phyloP scores from a whole-genome alignment of 2,329 filamentous ascomycete genomes.

The Colletotrichum destructivum region DNA sequence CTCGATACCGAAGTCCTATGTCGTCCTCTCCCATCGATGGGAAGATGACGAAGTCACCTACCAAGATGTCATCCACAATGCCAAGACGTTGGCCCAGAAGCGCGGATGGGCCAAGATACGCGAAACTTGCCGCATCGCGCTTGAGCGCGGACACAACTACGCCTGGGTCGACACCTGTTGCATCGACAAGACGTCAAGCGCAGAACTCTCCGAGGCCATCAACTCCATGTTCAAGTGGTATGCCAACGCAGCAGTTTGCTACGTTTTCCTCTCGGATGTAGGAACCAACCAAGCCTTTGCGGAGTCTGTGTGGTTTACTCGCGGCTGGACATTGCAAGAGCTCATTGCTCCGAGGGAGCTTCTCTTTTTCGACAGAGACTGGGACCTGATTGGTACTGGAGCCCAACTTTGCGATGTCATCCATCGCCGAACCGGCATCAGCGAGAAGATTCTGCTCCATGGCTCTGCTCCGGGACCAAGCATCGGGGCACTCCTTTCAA shows the following conservation, averaged over 20 bases:
- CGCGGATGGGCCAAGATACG: background rate
- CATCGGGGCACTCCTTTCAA: background rate
- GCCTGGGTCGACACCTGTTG: slow-evolving; percentile 2
- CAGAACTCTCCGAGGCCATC: background rate
- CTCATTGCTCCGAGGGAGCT: background rate
- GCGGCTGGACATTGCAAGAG: slow-evolving; percentile 5
- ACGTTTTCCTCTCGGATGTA: background rate
- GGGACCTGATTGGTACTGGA: background rate
- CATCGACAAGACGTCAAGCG: slow-evolving; percentile 2
- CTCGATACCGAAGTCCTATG: background rate
- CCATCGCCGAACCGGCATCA: background rate
- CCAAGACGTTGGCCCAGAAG: background rate
- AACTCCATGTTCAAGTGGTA: slow-evolving; percentile 14
- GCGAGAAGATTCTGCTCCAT: background rate
- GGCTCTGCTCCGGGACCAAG: background rate
- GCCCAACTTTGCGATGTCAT: background rate
- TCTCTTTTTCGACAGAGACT: background rate
- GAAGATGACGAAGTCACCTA: slow-evolving; percentile 4
- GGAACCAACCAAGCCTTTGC: background rate
- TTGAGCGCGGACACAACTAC: background rate
- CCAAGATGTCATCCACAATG: background rate
- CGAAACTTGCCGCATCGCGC: background rate
- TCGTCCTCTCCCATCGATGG: slow-evolving; percentile 6
- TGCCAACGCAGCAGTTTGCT: background rate
- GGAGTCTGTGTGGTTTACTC: background rate